These are phyloP conservation scores for Podaxis carcinomalis DNA, from an alignment of 768 basidiomycete genomes.

Conservation along the genomic window DNA sequence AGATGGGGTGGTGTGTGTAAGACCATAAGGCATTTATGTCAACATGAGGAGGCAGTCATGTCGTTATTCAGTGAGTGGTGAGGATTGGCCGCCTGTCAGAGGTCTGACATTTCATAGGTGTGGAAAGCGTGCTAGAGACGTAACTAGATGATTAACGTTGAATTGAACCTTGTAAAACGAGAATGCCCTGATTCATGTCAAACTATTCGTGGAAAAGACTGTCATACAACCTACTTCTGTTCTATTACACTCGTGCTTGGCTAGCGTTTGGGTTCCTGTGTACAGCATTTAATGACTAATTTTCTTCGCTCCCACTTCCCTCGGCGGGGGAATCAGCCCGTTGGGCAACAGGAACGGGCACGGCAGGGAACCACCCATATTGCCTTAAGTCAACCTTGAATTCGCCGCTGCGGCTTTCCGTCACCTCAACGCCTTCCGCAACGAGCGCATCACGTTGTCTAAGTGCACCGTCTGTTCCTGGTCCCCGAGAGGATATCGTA, in stretches of 20 bases:
- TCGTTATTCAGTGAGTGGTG: neutral
- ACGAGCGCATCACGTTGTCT: conserved; percentile 73
- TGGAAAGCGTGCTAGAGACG: neutral
- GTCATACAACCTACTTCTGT: too few species aligned
- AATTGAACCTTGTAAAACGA: neutral
- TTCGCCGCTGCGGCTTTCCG: conserved; percentile 47
- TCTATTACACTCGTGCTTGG: too few species aligned
- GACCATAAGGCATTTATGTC: neutral
- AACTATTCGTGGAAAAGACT: neutral
- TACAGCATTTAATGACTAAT: neutral
- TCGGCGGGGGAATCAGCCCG: neutral
- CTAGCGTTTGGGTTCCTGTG: too few species aligned
- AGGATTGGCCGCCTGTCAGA: neutral
- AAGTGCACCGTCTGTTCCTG: conserved; percentile 75
- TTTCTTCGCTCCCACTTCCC: neutral
- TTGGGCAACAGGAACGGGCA: conserved; percentile 7
- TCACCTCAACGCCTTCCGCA: conserved; percentile 81
- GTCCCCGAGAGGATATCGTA: conserved; percentile 76
- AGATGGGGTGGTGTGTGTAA: neutral
- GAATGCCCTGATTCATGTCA: neutral
- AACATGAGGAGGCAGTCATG: neutral
- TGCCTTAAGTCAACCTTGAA: conserved; percentile 50
- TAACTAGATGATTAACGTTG: neutral
- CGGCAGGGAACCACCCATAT: conserved; percentile 68
- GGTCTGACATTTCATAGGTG: too few species aligned